Evolutionary conservation across 106 monocot genomes (phyloP), one percentile per base, ranked within the genome.

Genomic region (Platanthera zijinensis): DNA sequence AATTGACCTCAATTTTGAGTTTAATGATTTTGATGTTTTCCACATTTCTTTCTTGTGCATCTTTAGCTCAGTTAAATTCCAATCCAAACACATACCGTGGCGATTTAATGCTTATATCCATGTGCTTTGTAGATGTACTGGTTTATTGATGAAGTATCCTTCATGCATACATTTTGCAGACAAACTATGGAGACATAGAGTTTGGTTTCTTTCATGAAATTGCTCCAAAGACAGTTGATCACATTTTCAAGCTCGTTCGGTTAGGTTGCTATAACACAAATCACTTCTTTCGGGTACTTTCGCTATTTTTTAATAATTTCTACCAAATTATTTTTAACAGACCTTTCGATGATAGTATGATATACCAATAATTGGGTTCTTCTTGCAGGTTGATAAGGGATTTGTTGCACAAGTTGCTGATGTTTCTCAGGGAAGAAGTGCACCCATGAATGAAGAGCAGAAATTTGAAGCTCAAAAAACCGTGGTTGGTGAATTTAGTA

Each of bases 381-480:
- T 72, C 28, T 10, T 79, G 48, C 67, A 99, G 97, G 89, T 99
- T 72, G 97, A 99, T 81, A 91, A 81, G 67, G 94, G 97, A 72
- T 99, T 99, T 81, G 97, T 99, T 86, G 97, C 94, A 64, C 97
- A 99, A 94, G 97, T 99, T 39, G 94, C 94, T 62, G 94, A 88
- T 81, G 94, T 99, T 69, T 79, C 72, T 49, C 82, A 88, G 8
- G 94, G 94, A 6, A 86, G 97, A 91, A 87, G 84, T 18, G 91
- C 94, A 77, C 86, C 92, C 48, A 86, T 99, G 94, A 99, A 94
- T 83, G 86, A 88, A 50, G 86, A 94, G 62, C 97, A 99, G 72
- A 81, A 71, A 50, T 7, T 69, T 28, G 97, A 99, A 84, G 94
- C 94, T 77, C 84, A 84, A 76, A 99, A 99, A 81, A 94, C 97